phyloP scores from a whole-genome alignment of 2,329 filamentous ascomycete species.

The Paecilomyces formosus region DNA sequence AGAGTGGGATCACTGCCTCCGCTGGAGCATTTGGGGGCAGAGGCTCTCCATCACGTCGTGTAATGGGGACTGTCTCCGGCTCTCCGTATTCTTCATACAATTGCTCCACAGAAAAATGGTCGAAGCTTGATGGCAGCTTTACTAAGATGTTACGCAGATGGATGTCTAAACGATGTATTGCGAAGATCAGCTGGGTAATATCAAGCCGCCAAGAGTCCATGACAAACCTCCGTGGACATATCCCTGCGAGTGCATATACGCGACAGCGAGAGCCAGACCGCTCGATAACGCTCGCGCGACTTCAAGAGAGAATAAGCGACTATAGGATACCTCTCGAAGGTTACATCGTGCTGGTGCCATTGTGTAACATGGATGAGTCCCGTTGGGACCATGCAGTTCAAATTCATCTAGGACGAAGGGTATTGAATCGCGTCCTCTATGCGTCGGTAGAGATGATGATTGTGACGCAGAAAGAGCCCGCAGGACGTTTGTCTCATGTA shows the following conservation, averaged over 20 bases:
- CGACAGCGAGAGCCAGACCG: constrained; percentile 5
- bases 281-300: constrained; percentile 18
- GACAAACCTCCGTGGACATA: constrained; percentile 18
- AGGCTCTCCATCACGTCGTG: constrained; percentile 12
- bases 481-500: constrained; percentile 14
- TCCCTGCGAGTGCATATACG: constrained; percentile 14
- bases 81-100: constrained; percentile 22
- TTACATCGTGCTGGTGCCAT: constrained; percentile 17
- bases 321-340: constrained; percentile 20
- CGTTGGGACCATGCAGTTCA: constrained; percentile 19
- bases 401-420: constrained; percentile 17
- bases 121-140: constrained; percentile 10
- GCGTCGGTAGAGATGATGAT: not conserved
- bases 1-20: constrained; percentile 17
- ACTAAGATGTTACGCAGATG: constrained; percentile 15
- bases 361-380: constrained; percentile 19
- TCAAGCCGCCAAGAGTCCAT: not conserved
- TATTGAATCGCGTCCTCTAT: constrained; percentile 5
- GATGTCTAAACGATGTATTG: constrained; percentile 9
- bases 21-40: constrained; percentile 18
- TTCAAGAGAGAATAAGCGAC: constrained; percentile 17
- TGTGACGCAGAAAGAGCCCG: constrained; percentile 10
- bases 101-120: constrained; percentile 22
- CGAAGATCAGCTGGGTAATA: not conserved
- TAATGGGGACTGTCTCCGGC: constrained; percentile 20